A percentile compares a stretch with the other conserved stretches of the same genome.
Conservation (phyloP, 2,329 filamentous ascomycete genomes). For the Pseudogymnoascus destructans region DNA sequence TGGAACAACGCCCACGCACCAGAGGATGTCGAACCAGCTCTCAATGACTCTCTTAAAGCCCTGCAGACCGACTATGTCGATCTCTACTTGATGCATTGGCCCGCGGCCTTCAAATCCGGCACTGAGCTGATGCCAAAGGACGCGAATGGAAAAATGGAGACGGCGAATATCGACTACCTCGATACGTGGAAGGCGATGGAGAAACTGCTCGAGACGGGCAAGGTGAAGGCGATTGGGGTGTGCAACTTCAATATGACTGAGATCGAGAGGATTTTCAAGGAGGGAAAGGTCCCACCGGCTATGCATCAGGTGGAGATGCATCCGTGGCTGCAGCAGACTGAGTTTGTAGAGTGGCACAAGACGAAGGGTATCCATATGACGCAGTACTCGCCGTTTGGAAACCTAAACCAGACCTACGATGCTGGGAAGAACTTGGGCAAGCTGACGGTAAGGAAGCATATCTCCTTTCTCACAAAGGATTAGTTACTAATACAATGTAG, state of each 20-base stretch:
- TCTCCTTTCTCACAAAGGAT: neutral
- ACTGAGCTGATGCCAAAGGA: constrained; percentile 20
- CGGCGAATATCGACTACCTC: constrained; percentile 26
- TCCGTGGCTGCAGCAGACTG: constrained; percentile 38
- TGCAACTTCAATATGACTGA: constrained; percentile 42
- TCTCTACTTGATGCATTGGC: constrained; percentile 30
- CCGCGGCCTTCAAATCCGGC: constrained; percentile 24
- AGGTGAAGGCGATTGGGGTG: constrained; percentile 45
- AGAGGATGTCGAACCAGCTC: constrained; percentile 24
- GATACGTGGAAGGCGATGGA: constrained; percentile 48
- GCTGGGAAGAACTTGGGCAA: constrained; percentile 42
- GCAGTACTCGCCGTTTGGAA: constrained; percentile 40
- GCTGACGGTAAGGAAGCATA: constrained; percentile 19
- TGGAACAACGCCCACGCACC: constrained; percentile 38
- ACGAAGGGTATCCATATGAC: constrained; percentile 32
- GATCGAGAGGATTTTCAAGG: constrained; percentile 29
- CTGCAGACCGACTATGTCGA: constrained; percentile 30
- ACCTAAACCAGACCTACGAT: constrained; percentile 48
- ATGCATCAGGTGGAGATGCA: constrained; percentile 46
- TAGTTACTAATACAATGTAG: constrained; percentile 10
- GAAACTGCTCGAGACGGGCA: constrained; percentile 37
- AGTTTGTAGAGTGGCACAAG: constrained; percentile 34
- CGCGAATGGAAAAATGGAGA: constrained; percentile 18
- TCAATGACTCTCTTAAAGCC: constrained; percentile 27
- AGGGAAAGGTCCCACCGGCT: constrained; percentile 37